Evolutionary conservation across 805 yeast genomes (phyloP).

Genomic region (Clavispora asparagi): DNA sequence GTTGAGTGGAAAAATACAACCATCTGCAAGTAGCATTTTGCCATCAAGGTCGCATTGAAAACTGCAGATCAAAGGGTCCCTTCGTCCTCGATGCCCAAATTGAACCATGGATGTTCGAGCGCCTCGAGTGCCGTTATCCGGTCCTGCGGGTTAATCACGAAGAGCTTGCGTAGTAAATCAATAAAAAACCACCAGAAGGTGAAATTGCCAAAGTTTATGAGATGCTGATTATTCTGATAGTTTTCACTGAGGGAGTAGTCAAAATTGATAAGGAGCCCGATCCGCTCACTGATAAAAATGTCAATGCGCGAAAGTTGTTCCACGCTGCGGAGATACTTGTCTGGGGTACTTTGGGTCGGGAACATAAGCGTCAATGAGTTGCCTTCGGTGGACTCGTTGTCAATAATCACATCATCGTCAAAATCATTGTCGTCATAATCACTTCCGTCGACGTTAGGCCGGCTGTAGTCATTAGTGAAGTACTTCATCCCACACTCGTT

Average conservation of each 20-base stretch:
- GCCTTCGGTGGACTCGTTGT: slow-evolving; percentile 22
- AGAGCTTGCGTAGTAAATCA: slow-evolving; percentile 34
- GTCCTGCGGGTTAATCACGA: slow-evolving; percentile 34
- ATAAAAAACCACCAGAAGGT: slow-evolving; percentile 79
- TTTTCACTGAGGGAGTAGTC: slow-evolving; percentile 35
- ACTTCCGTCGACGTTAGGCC: slow-evolving; percentile 4
- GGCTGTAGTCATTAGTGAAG: slow-evolving; percentile 24
- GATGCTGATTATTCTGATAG: slow-evolving; percentile 32
- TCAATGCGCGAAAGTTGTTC: slow-evolving; percentile 39
- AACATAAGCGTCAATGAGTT: slow-evolving; percentile 28
- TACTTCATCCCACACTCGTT: slow-evolving; percentile 39
- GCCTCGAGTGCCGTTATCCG: slow-evolving; percentile 39
- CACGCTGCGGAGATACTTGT: slow-evolving; percentile 36
- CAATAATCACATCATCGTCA: slow-evolving; percentile 24
- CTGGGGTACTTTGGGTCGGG: slow-evolving; percentile 36
- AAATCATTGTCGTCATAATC: slow-evolving; percentile 12
- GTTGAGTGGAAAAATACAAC: background rate
- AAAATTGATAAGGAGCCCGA: slow-evolving; percentile 36
- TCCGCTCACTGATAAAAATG: slow-evolving; percentile 35
- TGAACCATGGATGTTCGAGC: slow-evolving; percentile 44
- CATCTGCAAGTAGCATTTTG: background rate
- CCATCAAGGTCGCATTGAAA: background rate
- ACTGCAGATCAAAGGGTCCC: slow-evolving; percentile 23
- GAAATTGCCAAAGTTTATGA: slow-evolving; percentile 55
- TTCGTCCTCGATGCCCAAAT: slow-evolving; percentile 43